Evolutionary conservation across 441 rosid genomes (phyloP).

Genomic region (Sinapis alba): DNA sequence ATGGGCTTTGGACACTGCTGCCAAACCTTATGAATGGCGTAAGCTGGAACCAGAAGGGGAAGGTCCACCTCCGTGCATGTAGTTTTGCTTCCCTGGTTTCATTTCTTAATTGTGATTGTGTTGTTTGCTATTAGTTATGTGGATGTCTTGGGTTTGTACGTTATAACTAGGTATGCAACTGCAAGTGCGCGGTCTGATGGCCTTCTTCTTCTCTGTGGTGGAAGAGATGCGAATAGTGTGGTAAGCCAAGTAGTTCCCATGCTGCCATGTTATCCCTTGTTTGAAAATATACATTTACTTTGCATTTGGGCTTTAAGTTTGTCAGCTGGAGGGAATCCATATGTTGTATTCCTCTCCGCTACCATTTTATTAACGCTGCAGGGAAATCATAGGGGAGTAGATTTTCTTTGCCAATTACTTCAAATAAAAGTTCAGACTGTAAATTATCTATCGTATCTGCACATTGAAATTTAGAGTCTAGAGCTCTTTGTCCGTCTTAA

Average conservation of each 20-base stretch:
- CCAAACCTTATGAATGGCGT: constrained; percentile 99
- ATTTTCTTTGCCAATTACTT: background rate
- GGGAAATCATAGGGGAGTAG: background rate
- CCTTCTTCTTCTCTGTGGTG: constrained; percentile 98
- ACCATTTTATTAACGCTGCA: background rate
- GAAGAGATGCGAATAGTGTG: constrained; percentile 96
- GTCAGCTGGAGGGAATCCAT: background rate
- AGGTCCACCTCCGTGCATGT: constrained; percentile 99
- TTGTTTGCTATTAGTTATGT: constrained; percentile 9
- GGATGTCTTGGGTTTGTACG: constrained; percentile 7
- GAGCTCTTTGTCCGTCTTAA: constrained; percentile 8
- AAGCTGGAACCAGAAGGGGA: constrained; percentile 99
- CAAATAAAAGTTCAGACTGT: background rate
- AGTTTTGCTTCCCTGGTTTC: constrained; percentile 35
- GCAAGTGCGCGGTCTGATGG: constrained; percentile 99
- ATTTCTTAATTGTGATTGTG: background rate
- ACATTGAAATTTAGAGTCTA: background rate
- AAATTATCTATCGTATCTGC: constrained; percentile 1
- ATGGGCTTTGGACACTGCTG: constrained; percentile 99
- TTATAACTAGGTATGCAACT: constrained; percentile 84
- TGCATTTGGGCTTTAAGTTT: constrained; percentile 3
- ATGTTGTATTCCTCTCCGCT: background rate
- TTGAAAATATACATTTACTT: background rate
- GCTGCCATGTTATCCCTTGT: constrained; percentile 3
- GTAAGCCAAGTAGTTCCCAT: constrained; percentile 49